phyloP scores from a whole-genome alignment of 2,329 filamentous ascomycete species.

The Pezizomycotina sp. region DNA sequence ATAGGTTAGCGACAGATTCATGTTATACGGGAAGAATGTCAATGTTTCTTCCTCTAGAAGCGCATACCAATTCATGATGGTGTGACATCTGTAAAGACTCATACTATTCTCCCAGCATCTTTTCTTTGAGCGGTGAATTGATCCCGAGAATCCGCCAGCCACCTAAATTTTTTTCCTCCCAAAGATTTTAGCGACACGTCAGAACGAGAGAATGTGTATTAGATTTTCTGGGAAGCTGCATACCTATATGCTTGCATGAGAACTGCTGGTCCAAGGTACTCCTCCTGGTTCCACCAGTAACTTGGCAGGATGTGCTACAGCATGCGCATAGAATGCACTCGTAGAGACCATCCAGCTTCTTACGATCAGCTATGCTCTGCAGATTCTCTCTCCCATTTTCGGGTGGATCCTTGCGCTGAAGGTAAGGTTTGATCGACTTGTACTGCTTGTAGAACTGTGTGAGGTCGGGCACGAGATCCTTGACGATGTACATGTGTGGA shows the following conservation, averaged over 20 bases:
- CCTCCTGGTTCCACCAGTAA: slow-evolving; percentile 99
- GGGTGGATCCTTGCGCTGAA: slow-evolving; percentile 73
- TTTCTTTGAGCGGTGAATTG: slow-evolving; percentile 77
- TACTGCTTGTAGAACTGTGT: slow-evolving; percentile 99
- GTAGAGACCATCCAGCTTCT: slow-evolving; percentile 94
- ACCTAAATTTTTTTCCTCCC: slow-evolving; percentile 32
- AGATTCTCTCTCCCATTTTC: slow-evolving; percentile 81
- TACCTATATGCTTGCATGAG: slow-evolving; percentile 84
- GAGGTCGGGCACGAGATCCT: slow-evolving; percentile 93
- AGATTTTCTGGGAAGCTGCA: neutral
- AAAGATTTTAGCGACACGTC: neutral
- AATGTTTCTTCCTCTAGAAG: no score
- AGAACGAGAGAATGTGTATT: neutral
- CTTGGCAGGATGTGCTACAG: slow-evolving; percentile 99
- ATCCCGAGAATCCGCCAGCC: slow-evolving; percentile 89
- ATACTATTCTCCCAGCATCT: slow-evolving; percentile 92
- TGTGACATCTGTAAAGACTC: slow-evolving; percentile 97
- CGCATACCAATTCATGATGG: slow-evolving; percentile 99
- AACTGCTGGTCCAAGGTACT: slow-evolving; percentile 93
- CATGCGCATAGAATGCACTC: slow-evolving; percentile 99
- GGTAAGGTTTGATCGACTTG: slow-evolving; percentile 98
- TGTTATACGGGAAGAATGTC: no score
- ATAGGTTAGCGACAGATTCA: no score
- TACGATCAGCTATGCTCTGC: slow-evolving; percentile 79
- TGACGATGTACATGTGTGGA: slow-evolving; percentile 97